Evolutionary conservation across 2,329 filamentous ascomycete genomes (phyloP).

Genomic region (Trichoderma guizhouense): DNA sequence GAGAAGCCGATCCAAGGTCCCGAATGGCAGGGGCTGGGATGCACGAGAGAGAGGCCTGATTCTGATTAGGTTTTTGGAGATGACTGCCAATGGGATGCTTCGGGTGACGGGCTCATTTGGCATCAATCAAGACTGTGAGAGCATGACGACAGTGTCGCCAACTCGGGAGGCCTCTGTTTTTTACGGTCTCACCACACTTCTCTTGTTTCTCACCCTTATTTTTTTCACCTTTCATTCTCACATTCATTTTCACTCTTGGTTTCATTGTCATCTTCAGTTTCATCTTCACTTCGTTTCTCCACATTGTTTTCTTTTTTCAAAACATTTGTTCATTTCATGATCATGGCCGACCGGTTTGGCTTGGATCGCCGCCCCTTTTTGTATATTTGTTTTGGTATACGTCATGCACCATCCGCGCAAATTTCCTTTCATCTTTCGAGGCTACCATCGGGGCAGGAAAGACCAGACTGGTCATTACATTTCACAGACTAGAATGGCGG

Average conservation of each 20-base stretch:
- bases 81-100: background rate
- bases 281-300: background rate
- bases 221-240: background rate
- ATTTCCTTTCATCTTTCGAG: background rate
- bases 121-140: background rate
- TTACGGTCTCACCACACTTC: background rate
- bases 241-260: background rate
- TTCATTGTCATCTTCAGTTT: background rate
- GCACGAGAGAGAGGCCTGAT: constrained; percentile 13
- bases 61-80: background rate
- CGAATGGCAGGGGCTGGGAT: constrained; percentile 4
- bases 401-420: constrained; percentile 1
- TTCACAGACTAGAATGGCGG: constrained; percentile 9
- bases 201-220: background rate
- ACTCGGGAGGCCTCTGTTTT: background rate
- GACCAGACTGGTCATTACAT: constrained; percentile 7
- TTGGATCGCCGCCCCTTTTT: background rate
- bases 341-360: constrained; percentile 5
- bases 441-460: background rate
- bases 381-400: constrained; percentile 3
- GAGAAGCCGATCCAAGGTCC: constrained; percentile 13
- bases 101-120: constrained; percentile 3
- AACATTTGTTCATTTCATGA: background rate
- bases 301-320: background rate
- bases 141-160: background rate